Evolutionary conservation across 2,329 filamentous ascomycete genomes (phyloP), one percentile per base, ranked within the genome.

Genomic region (Venturia aucupariae): DNA sequence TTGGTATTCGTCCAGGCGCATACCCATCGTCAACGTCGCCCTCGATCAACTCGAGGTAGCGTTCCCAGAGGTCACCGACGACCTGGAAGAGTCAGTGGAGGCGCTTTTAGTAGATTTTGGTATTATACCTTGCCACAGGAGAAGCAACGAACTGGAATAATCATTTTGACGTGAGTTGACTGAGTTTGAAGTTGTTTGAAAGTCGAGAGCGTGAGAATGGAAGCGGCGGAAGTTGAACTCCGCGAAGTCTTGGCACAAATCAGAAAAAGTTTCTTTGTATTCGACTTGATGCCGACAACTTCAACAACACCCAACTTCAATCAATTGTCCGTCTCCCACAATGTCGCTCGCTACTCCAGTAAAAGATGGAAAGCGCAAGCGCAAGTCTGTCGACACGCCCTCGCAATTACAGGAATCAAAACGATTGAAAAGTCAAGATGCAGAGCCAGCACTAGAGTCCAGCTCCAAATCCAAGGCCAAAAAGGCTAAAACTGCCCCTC

Each of bases 81-180:
- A 99, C 94, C 94, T 97, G 74, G 61, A 66, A 63, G 72, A 76
- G 72, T 73, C 68, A 68, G 66, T 65, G 65, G 63, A 54, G 27
- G 30, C 19, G 64, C 64, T 67, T 62, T 59, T 61, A 64, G 60
- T 64, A 67, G 64, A 60, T 38, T 27, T 22, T 59, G 60, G 62
- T 44, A 15, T 70, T 78, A 66, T 78, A 96, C 94, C 90, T 99
- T 99, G 77, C 94, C 94, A 78, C 94, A 99, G 65, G 94, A 97
- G 79, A 99, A 99, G 81, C 94, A 99, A 70, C 94, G 91, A 69
- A 99, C 90, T 2, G 94, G 94, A 70, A 99, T 97, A 78, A 99
- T 99, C 94, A 99, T 99, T 65, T 79, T 89, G 80, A 19, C n/a
- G 59, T 13, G 51, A 57, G 51, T 57, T 19, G 51, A 27, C n/a